Percentiles rank a stretch among this genome's conserved stretches.
Evolutionary conservation across 257 asterid species (phyloP).

Genomic region (Ilex aquifolium): DNA sequence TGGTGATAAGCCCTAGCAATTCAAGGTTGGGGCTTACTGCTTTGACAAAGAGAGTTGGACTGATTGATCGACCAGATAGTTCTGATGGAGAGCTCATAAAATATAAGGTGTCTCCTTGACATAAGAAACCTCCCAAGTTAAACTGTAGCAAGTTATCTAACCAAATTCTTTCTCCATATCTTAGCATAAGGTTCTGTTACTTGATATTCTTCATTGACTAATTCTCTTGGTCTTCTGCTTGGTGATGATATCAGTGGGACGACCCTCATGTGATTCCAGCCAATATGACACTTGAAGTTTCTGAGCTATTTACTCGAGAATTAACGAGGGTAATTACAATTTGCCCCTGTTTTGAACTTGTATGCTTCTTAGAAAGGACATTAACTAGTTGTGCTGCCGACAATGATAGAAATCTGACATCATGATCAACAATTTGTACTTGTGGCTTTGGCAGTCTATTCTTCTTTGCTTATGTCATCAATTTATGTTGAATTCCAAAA

Average conservation of each 20-base stretch:
- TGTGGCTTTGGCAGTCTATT: neutral
- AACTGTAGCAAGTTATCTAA: slow-evolving; percentile 4
- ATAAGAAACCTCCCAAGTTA: neutral
- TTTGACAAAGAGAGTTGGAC: slow-evolving; percentile 72
- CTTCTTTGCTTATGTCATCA: too few relatives aligned
- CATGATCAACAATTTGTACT: neutral
- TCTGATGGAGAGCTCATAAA: slow-evolving; percentile 82
- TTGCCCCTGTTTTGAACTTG: slow-evolving; percentile 9
- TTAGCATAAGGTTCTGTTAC: slow-evolving; percentile 10
- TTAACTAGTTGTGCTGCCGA: neutral
- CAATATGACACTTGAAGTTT: slow-evolving; percentile 81
- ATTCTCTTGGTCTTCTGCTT: slow-evolving; percentile 16
- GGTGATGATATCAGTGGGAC: slow-evolving; percentile 67
- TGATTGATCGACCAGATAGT: slow-evolving; percentile 69
- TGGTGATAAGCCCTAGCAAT: slow-evolving; percentile 93
- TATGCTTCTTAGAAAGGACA: neutral
- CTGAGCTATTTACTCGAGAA: slow-evolving; percentile 91
- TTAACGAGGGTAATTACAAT: slow-evolving; percentile 67
- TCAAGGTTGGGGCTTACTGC: slow-evolving; percentile 86
- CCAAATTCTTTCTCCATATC: slow-evolving; percentile 4
- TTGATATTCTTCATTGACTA: slow-evolving; percentile 12
- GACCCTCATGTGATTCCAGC: slow-evolving; percentile 88
- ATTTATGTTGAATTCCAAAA: too few relatives aligned
- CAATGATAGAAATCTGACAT: neutral
- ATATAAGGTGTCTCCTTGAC: slow-evolving; percentile 47